Evolutionary conservation across 2,329 filamentous ascomycete genomes (phyloP), one percentile per base, ranked within the genome.

Genomic region (Aspergillus pseudotamarii): DNA sequence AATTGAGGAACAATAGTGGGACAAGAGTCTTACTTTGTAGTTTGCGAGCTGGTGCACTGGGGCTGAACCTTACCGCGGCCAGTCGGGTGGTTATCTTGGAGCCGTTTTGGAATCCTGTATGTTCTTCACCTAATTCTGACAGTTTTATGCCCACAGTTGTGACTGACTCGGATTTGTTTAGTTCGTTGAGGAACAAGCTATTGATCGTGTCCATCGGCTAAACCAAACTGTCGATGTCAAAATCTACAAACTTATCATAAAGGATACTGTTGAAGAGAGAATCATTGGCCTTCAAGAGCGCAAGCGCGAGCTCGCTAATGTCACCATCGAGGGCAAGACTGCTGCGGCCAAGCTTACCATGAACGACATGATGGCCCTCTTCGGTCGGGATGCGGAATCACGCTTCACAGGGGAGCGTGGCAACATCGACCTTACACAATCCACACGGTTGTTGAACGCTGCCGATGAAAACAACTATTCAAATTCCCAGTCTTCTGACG

Each of bases 111-210:
- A 99, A 99, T 77, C 95, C 93, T 2, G 89, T 91, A 83, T 76
- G 87, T 82, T 30, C 48, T 51, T 55, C 19, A 2, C 12, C 63
- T 64, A 62, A 26, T 30, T 41, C 12, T 34, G 61, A 4, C 62
- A 68, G 58, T 68, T 66, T 21, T 19, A 12, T 50, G 60, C 32
- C 26, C n/a, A 34, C 21, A 69, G 43, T 14, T 30, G 16, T 66
- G 63, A 55, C 68, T 74, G 59, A 68, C 48, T 43, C 30, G 21
- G 19, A 48, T 55, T 58, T 30, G 14, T 16, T 53, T 54, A 92
- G 86, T 99, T 99, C 74, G 93, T 99, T 38, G 95, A 99, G 82
- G 95, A 99, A 77, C 95, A 99, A 83, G 95, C 95, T 56, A 99
- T 99, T 70, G 95, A 99, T 78, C 93, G 95, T 60, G 95, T 99